A percentile compares a stretch with the other conserved stretches of the same genome.
These are phyloP conservation scores for Pichia pseudocactophila DNA, from an alignment of 805 yeast species.

Conservation along the genomic window DNA sequence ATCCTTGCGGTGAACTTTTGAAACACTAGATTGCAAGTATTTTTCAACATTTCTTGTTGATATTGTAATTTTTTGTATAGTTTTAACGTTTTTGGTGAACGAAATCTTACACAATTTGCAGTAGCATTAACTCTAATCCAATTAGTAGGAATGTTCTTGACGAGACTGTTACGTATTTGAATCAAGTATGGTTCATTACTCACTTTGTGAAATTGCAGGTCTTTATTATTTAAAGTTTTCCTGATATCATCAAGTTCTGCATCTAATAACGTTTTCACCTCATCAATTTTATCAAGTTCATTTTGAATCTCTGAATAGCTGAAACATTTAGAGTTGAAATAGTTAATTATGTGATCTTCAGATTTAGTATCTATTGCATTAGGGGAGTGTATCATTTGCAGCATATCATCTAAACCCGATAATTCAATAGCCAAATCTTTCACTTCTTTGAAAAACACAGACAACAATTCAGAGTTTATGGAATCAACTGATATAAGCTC, in stretches of 20 bases:
- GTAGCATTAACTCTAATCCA: constrained; percentile 77
- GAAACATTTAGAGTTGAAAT: constrained; percentile 37
- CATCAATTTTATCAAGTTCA: constrained; percentile 33
- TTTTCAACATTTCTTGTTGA: constrained; percentile 45
- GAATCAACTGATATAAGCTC: constrained; percentile 16
- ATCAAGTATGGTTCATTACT: constrained; percentile 60
- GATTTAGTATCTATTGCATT: constrained; percentile 44
- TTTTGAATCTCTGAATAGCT: constrained; percentile 28
- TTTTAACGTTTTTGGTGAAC: constrained; percentile 49
- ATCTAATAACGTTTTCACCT: constrained; percentile 39
- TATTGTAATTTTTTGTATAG: constrained; percentile 50
- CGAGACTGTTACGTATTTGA: constrained; percentile 58
- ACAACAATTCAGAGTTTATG: constrained; percentile 10
- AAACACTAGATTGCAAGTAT: constrained; percentile 41
- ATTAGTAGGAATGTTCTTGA: constrained; percentile 51
- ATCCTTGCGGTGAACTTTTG: constrained; percentile 32
- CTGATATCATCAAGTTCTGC: constrained; percentile 44
- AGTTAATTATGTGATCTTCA: constrained; percentile 26
- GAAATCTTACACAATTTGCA: constrained; percentile 57
- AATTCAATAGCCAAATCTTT: neutral
- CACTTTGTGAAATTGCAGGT: constrained; percentile 8
- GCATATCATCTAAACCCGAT: neutral
- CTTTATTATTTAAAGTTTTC: constrained; percentile 25
- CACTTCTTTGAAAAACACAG: constrained; percentile 7
- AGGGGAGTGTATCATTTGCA: constrained; percentile 41